Evolutionary conservation across 495 filamentous ascomycete species (phyloP).

Genomic region (Neurospora sp.): DNA sequence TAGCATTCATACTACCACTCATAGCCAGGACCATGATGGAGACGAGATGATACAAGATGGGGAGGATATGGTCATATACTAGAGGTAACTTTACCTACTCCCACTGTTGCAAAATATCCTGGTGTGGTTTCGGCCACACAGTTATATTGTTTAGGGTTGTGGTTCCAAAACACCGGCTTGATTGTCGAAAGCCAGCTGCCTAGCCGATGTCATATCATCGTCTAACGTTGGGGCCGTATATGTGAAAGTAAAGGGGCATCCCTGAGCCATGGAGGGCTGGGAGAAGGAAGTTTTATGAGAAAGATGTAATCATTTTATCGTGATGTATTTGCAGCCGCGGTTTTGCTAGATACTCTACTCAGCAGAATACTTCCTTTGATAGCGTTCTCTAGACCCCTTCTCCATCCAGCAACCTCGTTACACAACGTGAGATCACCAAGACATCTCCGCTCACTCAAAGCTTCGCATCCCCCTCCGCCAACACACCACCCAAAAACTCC

Average conservation of each 20-base stretch:
- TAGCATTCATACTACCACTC: conserved; percentile 10
- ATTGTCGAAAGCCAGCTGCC: not conserved
- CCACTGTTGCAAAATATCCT: not conserved
- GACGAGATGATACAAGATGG: conserved; percentile 65
- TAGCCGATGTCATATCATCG: not conserved
- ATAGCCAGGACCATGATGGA: conserved; percentile 52
- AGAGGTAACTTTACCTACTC: conserved; percentile 17
- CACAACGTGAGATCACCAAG: not conserved
- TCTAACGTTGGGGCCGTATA: not conserved
- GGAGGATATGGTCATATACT: conserved; percentile 84
- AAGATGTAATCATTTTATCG: too few relatives aligned
- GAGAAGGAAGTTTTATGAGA: too few relatives aligned
- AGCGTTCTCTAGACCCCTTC: not conserved
- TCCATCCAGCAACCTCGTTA: not conserved
- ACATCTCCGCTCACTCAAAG: not conserved
- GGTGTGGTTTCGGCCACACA: not conserved
- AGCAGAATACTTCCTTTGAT: not conserved
- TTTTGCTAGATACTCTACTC: not conserved
- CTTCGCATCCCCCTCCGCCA: conserved; percentile 5
- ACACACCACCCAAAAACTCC: conserved; percentile 24
- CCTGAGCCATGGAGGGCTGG: not conserved
- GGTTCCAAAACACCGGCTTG: not conserved
- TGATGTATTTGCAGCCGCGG: not conserved
- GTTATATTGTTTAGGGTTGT: not conserved
- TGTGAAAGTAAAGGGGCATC: not conserved